Evolutionary conservation across 164 flowering plant species (phyloP), one percentile per base, ranked within the genome.

Genomic region (Akebia trifoliata): DNA sequence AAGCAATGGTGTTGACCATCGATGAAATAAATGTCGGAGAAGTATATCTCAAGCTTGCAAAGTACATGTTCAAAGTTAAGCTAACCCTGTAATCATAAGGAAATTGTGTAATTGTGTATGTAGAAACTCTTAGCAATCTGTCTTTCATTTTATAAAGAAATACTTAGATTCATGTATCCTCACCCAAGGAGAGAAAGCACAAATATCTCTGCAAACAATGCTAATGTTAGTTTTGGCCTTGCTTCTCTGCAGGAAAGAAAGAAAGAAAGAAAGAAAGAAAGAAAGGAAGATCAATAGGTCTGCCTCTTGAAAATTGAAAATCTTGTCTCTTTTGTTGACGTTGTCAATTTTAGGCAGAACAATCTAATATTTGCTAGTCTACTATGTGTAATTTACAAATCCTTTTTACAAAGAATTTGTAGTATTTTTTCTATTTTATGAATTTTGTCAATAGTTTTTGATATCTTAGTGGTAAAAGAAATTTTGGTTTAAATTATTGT

Each of bases 161-260:
- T 9, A 45, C 7, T 12, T 11, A 47, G 31, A 25, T 11, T 17
- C 34, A 53, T 32, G 4, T 12, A 38, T 51, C 28, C 76, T 63
- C 74, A 87, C 97, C 94, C 91, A 15, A 87, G 60, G 31, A 91
- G 81, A 9, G 96, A 82, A 45, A 84, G 85, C 10, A 87, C 70
- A 66, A 73, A 80, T 30, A 86, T 74, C 75, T 86, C 91, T 37
- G 61, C 35, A 45, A 86, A 71, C 56, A 91, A 69, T 29, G 78
- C 79, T 25, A 83, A 6, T 54, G 97, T 90, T 60, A 87, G 57
- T 76, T 76, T 81, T 36, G 95, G 94, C 70, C 87, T 76, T 32
- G 45, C 29, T 58, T 84, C 78, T 63, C 95, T 87, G 86, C 81
- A 74, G 26, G 26, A 37, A 51, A 55, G 37, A 36, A 45, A 31